phyloP scores from a whole-genome alignment of 768 basidiomycete species.

The Lactifluus volemus region DNA sequence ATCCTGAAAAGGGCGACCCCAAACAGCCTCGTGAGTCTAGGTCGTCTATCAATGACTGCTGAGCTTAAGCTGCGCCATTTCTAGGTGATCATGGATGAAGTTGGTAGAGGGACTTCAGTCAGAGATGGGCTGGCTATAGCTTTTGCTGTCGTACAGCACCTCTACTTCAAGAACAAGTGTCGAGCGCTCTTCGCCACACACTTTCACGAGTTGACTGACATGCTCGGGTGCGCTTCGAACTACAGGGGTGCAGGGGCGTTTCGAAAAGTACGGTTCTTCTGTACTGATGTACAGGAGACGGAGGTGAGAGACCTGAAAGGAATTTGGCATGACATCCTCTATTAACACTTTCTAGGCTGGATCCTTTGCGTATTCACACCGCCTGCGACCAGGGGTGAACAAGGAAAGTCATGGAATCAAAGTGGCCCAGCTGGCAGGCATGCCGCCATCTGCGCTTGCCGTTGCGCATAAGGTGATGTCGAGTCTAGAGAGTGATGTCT shows the following conservation, averaged over 20 bases:
- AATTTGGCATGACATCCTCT: neutral
- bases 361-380: slow-evolving; percentile 79
- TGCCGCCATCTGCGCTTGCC: slow-evolving; percentile 54
- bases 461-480: slow-evolving; percentile 51
- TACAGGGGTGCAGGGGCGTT: slow-evolving; percentile 41
- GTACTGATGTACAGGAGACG: slow-evolving; percentile 77
- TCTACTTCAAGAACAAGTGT: slow-evolving; percentile 60
- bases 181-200: slow-evolving; percentile 97
- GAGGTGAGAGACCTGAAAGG: slow-evolving; percentile 39
- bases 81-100: slow-evolving; percentile 99
- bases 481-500: slow-evolving; percentile 27
- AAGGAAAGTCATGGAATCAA: slow-evolving; percentile 86
- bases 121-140: slow-evolving; percentile 91
- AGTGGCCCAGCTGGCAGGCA: slow-evolving; percentile 80
- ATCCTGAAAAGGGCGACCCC: slow-evolving; percentile 80
- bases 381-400: slow-evolving; percentile 75
- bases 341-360: slow-evolving; percentile 41
- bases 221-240: slow-evolving; percentile 56
- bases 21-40: slow-evolving; percentile 60
- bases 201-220: slow-evolving; percentile 86
- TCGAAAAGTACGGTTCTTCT: slow-evolving; percentile 70
- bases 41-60: neutral
- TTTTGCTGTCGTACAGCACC: slow-evolving; percentile 81
- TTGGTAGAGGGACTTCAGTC: slow-evolving; percentile 92
- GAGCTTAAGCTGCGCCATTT: neutral